Conservation (phyloP, 1,139 yeast genomes). For the Yamadazyma kanchanaburiensis region DNA sequence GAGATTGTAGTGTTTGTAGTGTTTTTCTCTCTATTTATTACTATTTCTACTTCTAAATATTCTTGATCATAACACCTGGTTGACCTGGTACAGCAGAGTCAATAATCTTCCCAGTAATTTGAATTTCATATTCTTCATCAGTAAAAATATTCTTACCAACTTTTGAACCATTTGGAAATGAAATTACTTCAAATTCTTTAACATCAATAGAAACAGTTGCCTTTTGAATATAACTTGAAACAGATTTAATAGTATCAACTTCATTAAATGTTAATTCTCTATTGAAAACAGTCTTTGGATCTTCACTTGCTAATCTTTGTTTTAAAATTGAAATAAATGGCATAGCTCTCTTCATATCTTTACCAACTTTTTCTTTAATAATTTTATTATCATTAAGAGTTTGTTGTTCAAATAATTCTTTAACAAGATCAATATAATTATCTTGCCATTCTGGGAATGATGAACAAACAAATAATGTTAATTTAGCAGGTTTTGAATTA, state of each 20-base stretch:
- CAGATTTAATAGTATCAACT: slow-evolving; percentile 60
- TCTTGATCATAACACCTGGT: slow-evolving; percentile 80
- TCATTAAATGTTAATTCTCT: slow-evolving; percentile 84
- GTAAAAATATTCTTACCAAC: slow-evolving; percentile 64
- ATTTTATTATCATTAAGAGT: slow-evolving; percentile 58
- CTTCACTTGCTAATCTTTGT: slow-evolving; percentile 67
- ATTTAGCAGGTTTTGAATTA: slow-evolving; percentile 63
- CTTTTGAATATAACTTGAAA: slow-evolving; percentile 52
- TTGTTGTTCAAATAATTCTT: slow-evolving; percentile 68
- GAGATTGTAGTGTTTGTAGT: no score
- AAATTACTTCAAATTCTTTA: slow-evolving; percentile 48
- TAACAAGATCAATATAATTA: slow-evolving; percentile 76
- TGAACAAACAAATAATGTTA: slow-evolving; percentile 69
- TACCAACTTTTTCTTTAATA: slow-evolving; percentile 62
- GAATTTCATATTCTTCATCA: slow-evolving; percentile 67
- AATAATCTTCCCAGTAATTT: slow-evolving; percentile 61
- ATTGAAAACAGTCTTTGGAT: slow-evolving; percentile 77
- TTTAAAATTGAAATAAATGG: slow-evolving; percentile 88
- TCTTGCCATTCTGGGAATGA: slow-evolving; percentile 98
- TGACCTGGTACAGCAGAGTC: slow-evolving; percentile 90
- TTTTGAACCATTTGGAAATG: slow-evolving; percentile 60
- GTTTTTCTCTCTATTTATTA: slow-evolving; percentile 15
- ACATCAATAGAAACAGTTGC: slow-evolving; percentile 65
- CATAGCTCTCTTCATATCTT: slow-evolving; percentile 94
- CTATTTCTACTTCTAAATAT: slow-evolving; percentile 25